Evolutionary conservation across 495 filamentous ascomycete genomes (phyloP), one percentile per base, ranked within the genome.

Genomic region (Penicillium salamii): DNA sequence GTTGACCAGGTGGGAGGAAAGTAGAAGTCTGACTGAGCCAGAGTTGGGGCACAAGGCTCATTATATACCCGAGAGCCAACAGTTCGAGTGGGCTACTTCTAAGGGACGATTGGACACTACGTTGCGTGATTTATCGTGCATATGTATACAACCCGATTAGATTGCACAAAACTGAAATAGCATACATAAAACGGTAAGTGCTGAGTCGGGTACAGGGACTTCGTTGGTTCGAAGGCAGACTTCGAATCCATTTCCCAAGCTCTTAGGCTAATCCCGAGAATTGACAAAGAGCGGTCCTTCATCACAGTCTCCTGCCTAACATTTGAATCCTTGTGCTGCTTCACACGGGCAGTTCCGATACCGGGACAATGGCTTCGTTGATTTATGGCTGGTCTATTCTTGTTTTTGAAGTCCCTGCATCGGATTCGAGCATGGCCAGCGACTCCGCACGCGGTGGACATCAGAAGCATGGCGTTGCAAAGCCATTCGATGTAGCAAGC

Each of bases 191-290:
- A 18, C 17, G 20, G 1, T 38, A 7, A 38, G 14, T 38, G 17
- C 5, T 2, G 9, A 40, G 37, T 40, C 20, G 37, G 37, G 37
- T n/a, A 40, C 37, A 40, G 19, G 12, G 37, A 40, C 37, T 40
- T 40, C 9, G 37, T 40, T 40, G 37, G 37, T 23, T 40, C 37
- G 37, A 40, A 40, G 0, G 24, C 20, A 40, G 37, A 40, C 37
- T 40, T 40, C 14, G 37, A 40, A 24, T 40, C 37, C 20, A 40
- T 20, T 40, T 40, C 37, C 37, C 37, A 40, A 40, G 37, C 37
- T 23, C 21, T 40, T 14, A 40, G 14, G 37, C 37, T 13, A 4
- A 40, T 24, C 37, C 37, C 37, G 37, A 40, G 37, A 40, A 40
- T 40, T 40, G 20, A 23, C 19, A 15, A 40, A 40, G 37, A 40